phyloP scores from a whole-genome alignment of 2,329 filamentous ascomycete genomes.

The Fusarium odoratissimum region DNA sequence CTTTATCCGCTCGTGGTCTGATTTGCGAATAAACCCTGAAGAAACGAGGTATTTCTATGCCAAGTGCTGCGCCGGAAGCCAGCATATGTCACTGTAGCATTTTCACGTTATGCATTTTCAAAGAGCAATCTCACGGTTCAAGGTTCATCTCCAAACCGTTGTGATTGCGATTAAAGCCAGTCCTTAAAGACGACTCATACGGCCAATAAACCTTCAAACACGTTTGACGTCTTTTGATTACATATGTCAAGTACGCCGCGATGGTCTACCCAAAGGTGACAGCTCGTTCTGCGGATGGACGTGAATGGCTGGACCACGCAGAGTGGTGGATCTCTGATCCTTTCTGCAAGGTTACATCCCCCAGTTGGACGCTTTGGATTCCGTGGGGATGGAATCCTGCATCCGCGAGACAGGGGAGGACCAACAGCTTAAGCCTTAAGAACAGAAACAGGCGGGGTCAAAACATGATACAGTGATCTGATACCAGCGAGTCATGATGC shows the following conservation, averaged over 20 bases:
- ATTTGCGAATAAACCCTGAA: background rate
- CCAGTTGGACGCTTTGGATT: background rate
- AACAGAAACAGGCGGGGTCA: background rate
- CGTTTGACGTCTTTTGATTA: no score
- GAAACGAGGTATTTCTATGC: background rate
- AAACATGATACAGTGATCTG: background rate
- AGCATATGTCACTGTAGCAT: background rate
- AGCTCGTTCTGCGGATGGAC: no score
- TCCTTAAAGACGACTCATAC: no score
- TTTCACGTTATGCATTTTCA: background rate
- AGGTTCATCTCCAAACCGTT: no score
- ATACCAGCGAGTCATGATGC: rapidly evolving
- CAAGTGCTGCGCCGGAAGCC: background rate
- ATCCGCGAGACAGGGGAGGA: background rate
- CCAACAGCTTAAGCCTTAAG: background rate
- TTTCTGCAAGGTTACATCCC: background rate
- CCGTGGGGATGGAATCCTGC: background rate
- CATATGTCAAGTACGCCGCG: no score
- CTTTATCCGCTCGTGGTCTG: background rate
- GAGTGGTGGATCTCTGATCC: background rate
- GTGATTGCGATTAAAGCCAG: no score
- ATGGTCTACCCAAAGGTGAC: background rate
- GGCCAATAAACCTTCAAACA: no score
- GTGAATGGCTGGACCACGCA: rapidly evolving
- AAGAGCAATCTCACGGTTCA: background rate